Evolutionary conservation across 495 filamentous ascomycete genomes (phyloP), one percentile per base, ranked within the genome.

Genomic region (Evernia prunastri): DNA sequence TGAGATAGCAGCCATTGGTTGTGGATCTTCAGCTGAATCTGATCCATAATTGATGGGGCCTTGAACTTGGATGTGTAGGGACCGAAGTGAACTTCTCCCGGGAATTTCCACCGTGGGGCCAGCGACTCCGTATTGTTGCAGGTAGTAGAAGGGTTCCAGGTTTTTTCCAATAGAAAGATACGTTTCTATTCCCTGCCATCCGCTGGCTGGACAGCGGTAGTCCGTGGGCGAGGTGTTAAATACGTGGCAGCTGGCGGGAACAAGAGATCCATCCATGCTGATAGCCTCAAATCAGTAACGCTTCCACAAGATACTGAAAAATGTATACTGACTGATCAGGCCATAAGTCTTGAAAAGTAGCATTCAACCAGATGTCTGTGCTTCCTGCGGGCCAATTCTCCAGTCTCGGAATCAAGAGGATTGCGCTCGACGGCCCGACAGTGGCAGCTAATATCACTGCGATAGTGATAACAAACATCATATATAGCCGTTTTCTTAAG

Each of bases 361-460:
- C 58, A 59, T 72, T 72, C 4, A 71, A 40, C 69, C 71, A 72
- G 45, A 72, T 69, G 25, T 63, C 27, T 2, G 69, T 72, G 11
- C 56, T 60, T 5, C 71, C 71, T 29, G 63, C 71, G 3, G 67
- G 69, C 69, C 67, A 71, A 37, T 66, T 62, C 9, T 63, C 62
- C 13, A 65, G 36, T n/a, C 58, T 45, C 6, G 68, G 70, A 23
- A 67, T 64, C 23, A 73, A 61, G 15, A 69, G 45, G 35, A 70
- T 61, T 18, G 66, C 70, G 35, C 68, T 72, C 15, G 68, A 72
- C 13, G 71, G 70, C 10, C 71, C 70, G 23, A 66, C 39, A 23
- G 40, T 39, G 25, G 64, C 54, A 10, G 58, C 68, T 31, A 73
- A 58, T 15, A 66, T 17, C 0, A 69, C 31, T 20, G 33, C 53